phyloP scores from a whole-genome alignment of 768 basidiomycete species.

The Crassisporium funariophilum region DNA sequence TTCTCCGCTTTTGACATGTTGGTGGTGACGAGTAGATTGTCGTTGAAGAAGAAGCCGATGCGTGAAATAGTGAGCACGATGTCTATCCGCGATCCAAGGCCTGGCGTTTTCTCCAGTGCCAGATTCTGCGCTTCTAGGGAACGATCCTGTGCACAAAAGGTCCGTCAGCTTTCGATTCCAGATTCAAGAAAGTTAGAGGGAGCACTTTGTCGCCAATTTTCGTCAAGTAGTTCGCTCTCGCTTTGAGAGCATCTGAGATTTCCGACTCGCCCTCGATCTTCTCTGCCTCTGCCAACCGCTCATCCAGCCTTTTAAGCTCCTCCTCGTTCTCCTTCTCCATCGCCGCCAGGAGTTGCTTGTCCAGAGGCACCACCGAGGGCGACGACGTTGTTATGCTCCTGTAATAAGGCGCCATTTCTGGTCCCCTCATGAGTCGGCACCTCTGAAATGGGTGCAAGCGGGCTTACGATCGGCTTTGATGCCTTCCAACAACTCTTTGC shows the following conservation, averaged over 20 bases:
- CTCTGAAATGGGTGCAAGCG: conserved; percentile 5
- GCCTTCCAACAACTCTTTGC: conserved; percentile 64
- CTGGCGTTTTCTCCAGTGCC: conserved; percentile 90
- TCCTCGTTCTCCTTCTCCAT: conserved; percentile 73
- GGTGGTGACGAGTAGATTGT: conserved; percentile 67
- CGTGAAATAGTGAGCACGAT: conserved; percentile 86
- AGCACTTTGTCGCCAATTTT: conserved; percentile 82
- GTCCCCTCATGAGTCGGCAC: background rate
- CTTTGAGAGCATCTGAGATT: conserved; percentile 84
- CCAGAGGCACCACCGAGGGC: conserved; percentile 47
- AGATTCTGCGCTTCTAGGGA: conserved; percentile 79
- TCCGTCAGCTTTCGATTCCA: background rate
- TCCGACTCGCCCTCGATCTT: conserved; percentile 93
- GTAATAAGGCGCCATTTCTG: conserved; percentile 92
- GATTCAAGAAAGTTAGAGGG: background rate
- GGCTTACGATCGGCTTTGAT: conserved; percentile 79
- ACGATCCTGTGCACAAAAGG: conserved; percentile 56
- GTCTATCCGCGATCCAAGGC: conserved; percentile 91
- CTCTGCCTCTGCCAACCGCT: conserved; percentile 80
- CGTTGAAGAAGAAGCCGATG: conserved; percentile 88
- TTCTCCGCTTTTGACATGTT: conserved; percentile 81
- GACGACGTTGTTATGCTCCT: conserved; percentile 53
- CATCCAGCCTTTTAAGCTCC: conserved; percentile 74
- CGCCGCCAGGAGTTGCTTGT: conserved; percentile 51
- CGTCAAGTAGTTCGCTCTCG: conserved; percentile 83